Base-by-base conservation (phyloP, 441 rosid genomes). In the Eruca vesicaria region DNA sequence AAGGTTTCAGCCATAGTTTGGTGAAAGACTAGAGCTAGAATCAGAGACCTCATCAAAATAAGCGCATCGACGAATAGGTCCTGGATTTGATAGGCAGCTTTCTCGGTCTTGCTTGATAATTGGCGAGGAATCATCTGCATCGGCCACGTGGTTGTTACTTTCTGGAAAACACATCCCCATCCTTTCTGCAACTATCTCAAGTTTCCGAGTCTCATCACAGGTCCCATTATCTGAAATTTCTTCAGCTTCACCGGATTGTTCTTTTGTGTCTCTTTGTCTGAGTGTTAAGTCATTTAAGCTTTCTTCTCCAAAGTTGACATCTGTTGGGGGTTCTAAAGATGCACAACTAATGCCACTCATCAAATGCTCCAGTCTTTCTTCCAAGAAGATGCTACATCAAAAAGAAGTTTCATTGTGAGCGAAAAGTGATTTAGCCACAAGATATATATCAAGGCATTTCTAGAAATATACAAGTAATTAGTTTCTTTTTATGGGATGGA, bases 321-420 rank as follows among this genome's bases (percentile, higher is more conserved):
- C 72, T 57, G 68, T 84, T 12, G 72, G 83, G 60, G 79, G 68
- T 79, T 87, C 92, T 66, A 84, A 77, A 77, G 87, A 86, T 55
- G 88, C 69, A 80, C 75, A 75, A 61, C 78, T 85, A 58, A 88
- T 81, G 68, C 86, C 89, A 84, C 80, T 91, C 63, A 90, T 88
- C 79, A 95, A 83, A 66, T 91, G 81, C 74, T 91, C 97, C 85
- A 95, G 80, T 83, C 98, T 90, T 82, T 95, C 98, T 84, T 93
- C 93, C 33, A 83, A 81, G 79, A 95, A 91, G 76, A 95, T 91
- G 83, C 99, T 93, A 74, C 86, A 86, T 36, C 45, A 56, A 16
- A 65, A 74, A 52, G 43, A 23, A 66, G 16, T 60, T 23, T 50
- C 52, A 59, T 38, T 6, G 76, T 77, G 36, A 68, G 62, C 4